Conservation (phyloP, 2,329 filamentous ascomycete genomes). For the Penicillium crustosum region DNA sequence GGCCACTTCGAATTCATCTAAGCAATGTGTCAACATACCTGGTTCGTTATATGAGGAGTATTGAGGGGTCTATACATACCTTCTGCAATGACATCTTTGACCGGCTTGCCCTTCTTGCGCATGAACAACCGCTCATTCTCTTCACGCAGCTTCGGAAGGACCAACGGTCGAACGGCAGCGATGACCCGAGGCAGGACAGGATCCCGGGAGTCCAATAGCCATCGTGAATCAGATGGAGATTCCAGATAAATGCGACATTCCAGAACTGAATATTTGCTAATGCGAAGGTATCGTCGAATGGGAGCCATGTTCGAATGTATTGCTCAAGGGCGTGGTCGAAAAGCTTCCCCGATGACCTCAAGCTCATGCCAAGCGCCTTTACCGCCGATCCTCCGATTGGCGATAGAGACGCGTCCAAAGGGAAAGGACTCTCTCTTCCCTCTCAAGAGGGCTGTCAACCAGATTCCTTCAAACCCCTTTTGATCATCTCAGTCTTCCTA, state of each 20-base stretch:
- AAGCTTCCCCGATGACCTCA: conserved; percentile 10
- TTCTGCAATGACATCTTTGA: conserved; percentile 83
- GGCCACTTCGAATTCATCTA: conserved; percentile 96
- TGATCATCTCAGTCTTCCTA: background rate
- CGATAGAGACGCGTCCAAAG: conserved; percentile 8
- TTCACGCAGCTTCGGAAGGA: conserved; percentile 87
- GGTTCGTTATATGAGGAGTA: conserved; percentile 46
- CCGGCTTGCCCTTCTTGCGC: conserved; percentile 74
- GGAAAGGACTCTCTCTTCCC: background rate
- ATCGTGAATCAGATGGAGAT: conserved; percentile 76
- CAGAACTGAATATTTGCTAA: conserved; percentile 90
- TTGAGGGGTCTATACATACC: conserved; percentile 61
- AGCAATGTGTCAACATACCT: conserved; percentile 84
- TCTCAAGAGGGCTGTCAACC: background rate
- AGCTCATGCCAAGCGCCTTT: conserved; percentile 16
- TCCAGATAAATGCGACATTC: conserved; percentile 96
- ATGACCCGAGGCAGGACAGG: conserved; percentile 80
- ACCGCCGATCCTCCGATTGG: conserved; percentile 22
- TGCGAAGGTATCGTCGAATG: conserved; percentile 82
- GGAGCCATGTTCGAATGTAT: conserved; percentile 67
- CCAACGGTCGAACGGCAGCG: conserved; percentile 76
- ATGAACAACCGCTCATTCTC: conserved; percentile 64
- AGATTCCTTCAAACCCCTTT: background rate
- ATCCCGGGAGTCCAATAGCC: conserved; percentile 78
- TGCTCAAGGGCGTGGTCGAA: background rate